Conservation (phyloP, 1,139 yeast species). For the Chernovozyma aurita region DNA sequence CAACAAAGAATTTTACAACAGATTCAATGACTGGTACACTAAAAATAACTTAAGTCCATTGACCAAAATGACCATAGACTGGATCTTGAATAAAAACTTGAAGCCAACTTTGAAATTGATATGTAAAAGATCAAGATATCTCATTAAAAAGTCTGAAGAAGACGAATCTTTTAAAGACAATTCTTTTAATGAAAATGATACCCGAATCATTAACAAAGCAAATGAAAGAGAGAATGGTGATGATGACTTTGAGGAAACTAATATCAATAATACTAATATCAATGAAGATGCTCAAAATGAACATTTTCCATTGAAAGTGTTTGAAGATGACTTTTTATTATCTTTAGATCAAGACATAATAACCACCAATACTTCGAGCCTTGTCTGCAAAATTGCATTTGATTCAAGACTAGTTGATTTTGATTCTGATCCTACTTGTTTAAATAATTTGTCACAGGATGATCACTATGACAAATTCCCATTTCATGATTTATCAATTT, state of each 20-base stretch:
- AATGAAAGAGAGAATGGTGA: not conserved
- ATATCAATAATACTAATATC: not conserved
- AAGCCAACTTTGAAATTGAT: constrained; percentile 45
- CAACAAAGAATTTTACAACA: constrained; percentile 20
- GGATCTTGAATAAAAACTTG: constrained; percentile 44
- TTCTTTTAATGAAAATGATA: not conserved
- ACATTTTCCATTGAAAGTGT: constrained; percentile 9
- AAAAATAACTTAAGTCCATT: constrained; percentile 26
- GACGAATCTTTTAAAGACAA: constrained; percentile 2
- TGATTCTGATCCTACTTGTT: constrained; percentile 6
- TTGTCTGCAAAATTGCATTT: constrained; percentile 15
- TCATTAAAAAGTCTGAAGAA: constrained; percentile 20
- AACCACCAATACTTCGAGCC: constrained; percentile 26
- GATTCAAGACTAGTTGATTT: constrained; percentile 8
- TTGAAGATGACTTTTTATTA: constrained; percentile 34
- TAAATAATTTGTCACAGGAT: constrained; percentile 2
- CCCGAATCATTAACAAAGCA: not conserved
- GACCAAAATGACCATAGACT: constrained; percentile 49
- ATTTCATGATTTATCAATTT: constrained; percentile 29
- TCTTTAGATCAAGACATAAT: constrained; percentile 31
- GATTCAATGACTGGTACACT: constrained; percentile 22
- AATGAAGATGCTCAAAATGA: not conserved
- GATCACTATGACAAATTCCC: constrained; percentile 31
- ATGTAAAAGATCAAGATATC: constrained; percentile 44
- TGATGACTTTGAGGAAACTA: not conserved